Evolutionary conservation across 2,329 filamentous ascomycete species (phyloP).

Genomic region (Colletotrichum higginsianum): DNA sequence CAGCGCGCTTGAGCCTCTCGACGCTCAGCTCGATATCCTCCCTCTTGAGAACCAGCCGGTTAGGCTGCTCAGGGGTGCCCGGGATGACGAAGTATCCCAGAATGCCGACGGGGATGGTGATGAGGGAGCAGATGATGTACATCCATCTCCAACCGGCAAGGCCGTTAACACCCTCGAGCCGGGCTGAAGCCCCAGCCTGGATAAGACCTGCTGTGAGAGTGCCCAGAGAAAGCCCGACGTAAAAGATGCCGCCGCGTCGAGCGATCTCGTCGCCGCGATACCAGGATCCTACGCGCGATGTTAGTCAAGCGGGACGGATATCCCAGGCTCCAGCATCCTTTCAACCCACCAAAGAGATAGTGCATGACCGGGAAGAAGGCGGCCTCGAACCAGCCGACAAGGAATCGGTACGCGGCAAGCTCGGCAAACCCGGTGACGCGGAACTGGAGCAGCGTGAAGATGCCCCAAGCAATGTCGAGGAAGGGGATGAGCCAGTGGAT

Average conservation of each 20-base stretch:
- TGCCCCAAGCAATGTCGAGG: slow-evolving; percentile 66
- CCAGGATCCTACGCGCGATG: slow-evolving; percentile 61
- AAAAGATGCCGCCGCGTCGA: slow-evolving; percentile 60
- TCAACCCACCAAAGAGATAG: slow-evolving; percentile 55
- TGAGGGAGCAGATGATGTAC: slow-evolving; percentile 61
- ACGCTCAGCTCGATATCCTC: slow-evolving; percentile 47
- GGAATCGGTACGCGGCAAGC: slow-evolving; percentile 50
- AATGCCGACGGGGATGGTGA: slow-evolving; percentile 59
- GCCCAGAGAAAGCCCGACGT: slow-evolving; percentile 59
- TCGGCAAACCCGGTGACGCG: slow-evolving; percentile 44
- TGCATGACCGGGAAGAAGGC: slow-evolving; percentile 52
- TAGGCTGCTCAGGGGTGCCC: slow-evolving; percentile 50
- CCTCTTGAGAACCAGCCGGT: slow-evolving; percentile 48
- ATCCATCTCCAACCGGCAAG: slow-evolving; percentile 63
- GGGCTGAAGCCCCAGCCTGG: slow-evolving; percentile 60
- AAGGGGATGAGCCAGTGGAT: slow-evolving; percentile 47
- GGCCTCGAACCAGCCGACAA: slow-evolving; percentile 52
- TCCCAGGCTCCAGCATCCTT: no score
- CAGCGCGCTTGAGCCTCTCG: slow-evolving; percentile 54
- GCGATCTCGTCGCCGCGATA: slow-evolving; percentile 61
- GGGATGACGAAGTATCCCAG: slow-evolving; percentile 57
- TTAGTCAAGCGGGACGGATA: slow-evolving; percentile 50
- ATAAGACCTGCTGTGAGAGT: slow-evolving; percentile 61
- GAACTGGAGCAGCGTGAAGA: slow-evolving; percentile 65
- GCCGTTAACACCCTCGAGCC: slow-evolving; percentile 57